phyloP scores from a whole-genome alignment of 768 basidiomycete species.

The Suillus americanus region DNA sequence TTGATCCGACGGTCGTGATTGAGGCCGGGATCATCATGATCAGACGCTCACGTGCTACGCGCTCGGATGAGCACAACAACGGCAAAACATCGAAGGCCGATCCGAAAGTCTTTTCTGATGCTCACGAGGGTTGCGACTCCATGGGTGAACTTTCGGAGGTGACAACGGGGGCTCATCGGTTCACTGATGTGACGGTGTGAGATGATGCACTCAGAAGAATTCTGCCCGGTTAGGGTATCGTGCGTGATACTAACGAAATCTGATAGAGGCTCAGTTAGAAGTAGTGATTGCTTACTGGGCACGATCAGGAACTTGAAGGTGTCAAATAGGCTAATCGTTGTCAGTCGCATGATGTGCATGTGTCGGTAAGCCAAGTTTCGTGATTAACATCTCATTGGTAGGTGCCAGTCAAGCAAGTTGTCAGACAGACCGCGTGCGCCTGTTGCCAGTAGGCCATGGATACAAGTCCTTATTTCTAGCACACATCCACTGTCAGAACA shows the following conservation, averaged over 20 bases:
- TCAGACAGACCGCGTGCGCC: neutral
- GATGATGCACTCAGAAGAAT: neutral
- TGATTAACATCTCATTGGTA: neutral
- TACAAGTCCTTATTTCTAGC: neutral
- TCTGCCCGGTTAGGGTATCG: neutral
- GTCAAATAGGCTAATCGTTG: neutral
- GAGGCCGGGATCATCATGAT: neutral
- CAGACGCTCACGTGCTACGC: neutral
- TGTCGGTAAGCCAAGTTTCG: neutral
- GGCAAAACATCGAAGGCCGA: neutral
- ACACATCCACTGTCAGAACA: neutral
- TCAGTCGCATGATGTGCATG: neutral
- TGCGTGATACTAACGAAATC: neutral
- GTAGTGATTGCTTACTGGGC: neutral
- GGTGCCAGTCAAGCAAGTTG: neutral
- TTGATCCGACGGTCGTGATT: neutral
- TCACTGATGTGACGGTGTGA: neutral
- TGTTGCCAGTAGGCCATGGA: neutral
- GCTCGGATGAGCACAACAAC: neutral
- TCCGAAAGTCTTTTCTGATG: neutral
- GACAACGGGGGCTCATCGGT: neutral
- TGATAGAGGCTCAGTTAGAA: no score
- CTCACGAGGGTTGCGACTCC: neutral
- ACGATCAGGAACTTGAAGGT: neutral
- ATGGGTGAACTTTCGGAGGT: neutral